Evolutionary conservation across 2,329 filamentous ascomycete genomes (phyloP).

Genomic region (Cladosporium sp.): DNA sequence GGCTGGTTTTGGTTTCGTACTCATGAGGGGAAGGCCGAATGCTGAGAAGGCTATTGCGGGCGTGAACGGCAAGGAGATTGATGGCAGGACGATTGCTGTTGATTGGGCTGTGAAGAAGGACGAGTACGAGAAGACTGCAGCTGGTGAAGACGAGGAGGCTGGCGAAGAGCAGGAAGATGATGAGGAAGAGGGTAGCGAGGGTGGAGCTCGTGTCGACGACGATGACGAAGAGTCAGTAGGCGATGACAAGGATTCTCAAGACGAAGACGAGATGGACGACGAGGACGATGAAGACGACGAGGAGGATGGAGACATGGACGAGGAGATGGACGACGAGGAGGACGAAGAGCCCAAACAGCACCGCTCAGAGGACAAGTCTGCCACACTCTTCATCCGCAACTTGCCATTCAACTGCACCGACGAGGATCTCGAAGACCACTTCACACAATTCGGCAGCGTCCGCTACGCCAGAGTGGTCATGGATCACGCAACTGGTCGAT

Average conservation of each 20-base stretch:
- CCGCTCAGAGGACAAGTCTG: slow-evolving; percentile 63
- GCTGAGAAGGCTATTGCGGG: slow-evolving; percentile 83
- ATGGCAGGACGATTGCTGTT: slow-evolving; percentile 85
- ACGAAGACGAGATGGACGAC: slow-evolving; percentile 45
- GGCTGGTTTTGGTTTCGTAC: slow-evolving; percentile 89
- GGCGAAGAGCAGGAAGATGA: slow-evolving; percentile 39
- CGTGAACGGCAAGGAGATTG: slow-evolving; percentile 86
- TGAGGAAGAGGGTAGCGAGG: slow-evolving; percentile 42
- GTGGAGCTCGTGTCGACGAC: slow-evolving; percentile 26
- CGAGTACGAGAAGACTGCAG: slow-evolving; percentile 61
- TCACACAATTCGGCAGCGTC: slow-evolving; percentile 81
- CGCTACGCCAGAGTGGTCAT: slow-evolving; percentile 90
- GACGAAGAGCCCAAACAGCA: slow-evolving; percentile 43
- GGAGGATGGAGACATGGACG: slow-evolving; percentile 42
- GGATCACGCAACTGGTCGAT: slow-evolving; percentile 80
- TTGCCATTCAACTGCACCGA: slow-evolving; percentile 87
- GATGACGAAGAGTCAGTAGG: slow-evolving; percentile 42
- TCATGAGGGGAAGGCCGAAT: slow-evolving; percentile 83
- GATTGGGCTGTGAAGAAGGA: slow-evolving; percentile 96
- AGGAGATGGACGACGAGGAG: slow-evolving; percentile 46
- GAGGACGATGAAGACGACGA: slow-evolving; percentile 42
- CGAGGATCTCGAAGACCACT: slow-evolving; percentile 79
- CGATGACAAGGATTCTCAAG: slow-evolving; percentile 45
- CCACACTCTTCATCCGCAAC: slow-evolving; percentile 90
- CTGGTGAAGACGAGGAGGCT: slow-evolving; percentile 35